These are phyloP conservation scores for Candida namnaoensis DNA, from an alignment of 805 yeast genomes.

Conservation along the genomic window DNA sequence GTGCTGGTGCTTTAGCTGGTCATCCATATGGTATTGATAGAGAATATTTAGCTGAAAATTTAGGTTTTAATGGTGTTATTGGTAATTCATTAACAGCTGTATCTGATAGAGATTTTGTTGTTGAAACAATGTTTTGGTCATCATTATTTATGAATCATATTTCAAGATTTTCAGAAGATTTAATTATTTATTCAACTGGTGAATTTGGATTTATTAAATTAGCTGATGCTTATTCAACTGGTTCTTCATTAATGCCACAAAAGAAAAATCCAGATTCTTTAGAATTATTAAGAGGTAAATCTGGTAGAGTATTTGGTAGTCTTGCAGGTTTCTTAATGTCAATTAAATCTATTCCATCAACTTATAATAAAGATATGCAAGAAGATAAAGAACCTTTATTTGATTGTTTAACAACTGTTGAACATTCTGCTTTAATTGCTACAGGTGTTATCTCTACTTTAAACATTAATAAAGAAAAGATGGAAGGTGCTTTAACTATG, in stretches of 20 bases:
- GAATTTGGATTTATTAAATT: slow-evolving; percentile 92
- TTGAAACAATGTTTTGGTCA: slow-evolving; percentile 93
- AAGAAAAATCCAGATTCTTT: slow-evolving; percentile 97
- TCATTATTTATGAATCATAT: slow-evolving; percentile 92
- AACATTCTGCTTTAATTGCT: slow-evolving; percentile 88
- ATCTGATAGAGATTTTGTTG: slow-evolving; percentile 94
- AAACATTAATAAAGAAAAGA: slow-evolving; percentile 57
- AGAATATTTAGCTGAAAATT: slow-evolving; percentile 71
- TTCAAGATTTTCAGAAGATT: slow-evolving; percentile 89
- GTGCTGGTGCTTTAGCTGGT: slow-evolving; percentile 98
- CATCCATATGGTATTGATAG: slow-evolving; percentile 99
- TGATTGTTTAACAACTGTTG: slow-evolving; percentile 83
- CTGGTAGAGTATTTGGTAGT: slow-evolving; percentile 95
- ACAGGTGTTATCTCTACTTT: slow-evolving; percentile 95
- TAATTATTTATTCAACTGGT: slow-evolving; percentile 92
- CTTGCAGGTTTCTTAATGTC: slow-evolving; percentile 95
- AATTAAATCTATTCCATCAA: slow-evolving; percentile 93
- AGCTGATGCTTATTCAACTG: slow-evolving; percentile 98
- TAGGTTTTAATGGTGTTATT: slow-evolving; percentile 79
- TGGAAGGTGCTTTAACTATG: slow-evolving; percentile 90
- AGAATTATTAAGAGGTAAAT: slow-evolving; percentile 91
- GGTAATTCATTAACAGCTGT: slow-evolving; percentile 97
- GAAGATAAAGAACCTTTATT: slow-evolving; percentile 99
- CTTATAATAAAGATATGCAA: slow-evolving; percentile 97
- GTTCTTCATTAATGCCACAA: slow-evolving; percentile 98